Percentiles rank a stretch among this genome's conserved stretches.
These are phyloP conservation scores for Coemansia sp. DNA, from an alignment of 192 early-diverging fungal genomes.

Conservation along the genomic window DNA sequence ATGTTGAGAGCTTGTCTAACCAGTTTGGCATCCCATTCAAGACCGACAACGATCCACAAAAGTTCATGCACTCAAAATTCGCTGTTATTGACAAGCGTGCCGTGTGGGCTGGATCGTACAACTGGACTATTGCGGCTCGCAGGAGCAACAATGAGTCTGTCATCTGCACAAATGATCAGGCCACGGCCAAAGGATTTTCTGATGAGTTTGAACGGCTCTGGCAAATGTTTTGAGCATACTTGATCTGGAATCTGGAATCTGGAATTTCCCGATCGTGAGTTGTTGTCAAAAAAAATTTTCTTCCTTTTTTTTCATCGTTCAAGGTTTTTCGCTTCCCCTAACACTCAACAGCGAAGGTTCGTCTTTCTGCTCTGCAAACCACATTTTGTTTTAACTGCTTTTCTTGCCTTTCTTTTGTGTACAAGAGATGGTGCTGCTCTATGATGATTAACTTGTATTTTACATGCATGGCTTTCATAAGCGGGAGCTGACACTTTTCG, in stretches of 20 bases:
- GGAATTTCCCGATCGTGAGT: not conserved
- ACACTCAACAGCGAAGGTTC: not conserved
- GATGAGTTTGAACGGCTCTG: constrained; percentile 67
- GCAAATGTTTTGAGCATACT: constrained; percentile 52
- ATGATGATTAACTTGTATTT: constrained; percentile 31
- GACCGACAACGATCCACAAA: constrained; percentile 47
- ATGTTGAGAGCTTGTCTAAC: constrained; percentile 57
- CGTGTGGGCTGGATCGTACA: constrained; percentile 64
- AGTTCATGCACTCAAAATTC: constrained; percentile 77
- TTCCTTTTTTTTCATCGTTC: not conserved
- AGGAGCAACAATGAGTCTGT: constrained; percentile 71
- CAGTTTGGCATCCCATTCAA: constrained; percentile 58
- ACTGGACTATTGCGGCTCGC: constrained; percentile 60
- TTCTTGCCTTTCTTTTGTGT: constrained; percentile 4
- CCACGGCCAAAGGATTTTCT: constrained; percentile 61
- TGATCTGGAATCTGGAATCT: not conserved
- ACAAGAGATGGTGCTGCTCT: constrained; percentile 13
- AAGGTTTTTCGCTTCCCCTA: constrained; percentile 7
- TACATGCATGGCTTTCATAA: constrained; percentile 53
- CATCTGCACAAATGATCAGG: constrained; percentile 64
- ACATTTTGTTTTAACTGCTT: constrained; percentile 17
- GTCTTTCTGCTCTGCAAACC: not conserved
- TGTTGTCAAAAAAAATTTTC: constrained; percentile 4
- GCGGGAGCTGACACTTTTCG: constrained; percentile 39
- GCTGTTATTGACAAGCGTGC: constrained; percentile 61